phyloP scores from a whole-genome alignment of 2,329 filamentous ascomycete genomes.

The Colletotrichum sojae region DNA sequence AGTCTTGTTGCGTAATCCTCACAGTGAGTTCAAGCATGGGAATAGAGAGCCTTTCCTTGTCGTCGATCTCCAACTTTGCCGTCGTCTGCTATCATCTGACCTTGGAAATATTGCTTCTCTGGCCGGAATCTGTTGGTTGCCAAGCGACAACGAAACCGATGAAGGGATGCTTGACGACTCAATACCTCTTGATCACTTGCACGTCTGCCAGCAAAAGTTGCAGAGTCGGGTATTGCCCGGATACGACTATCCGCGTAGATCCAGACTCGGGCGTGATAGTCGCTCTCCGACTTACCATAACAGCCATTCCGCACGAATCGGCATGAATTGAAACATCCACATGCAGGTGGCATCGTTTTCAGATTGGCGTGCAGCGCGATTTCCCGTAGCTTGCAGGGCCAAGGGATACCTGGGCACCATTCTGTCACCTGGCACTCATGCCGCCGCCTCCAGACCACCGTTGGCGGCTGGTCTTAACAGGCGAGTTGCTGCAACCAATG shows the following conservation, averaged over 20 bases:
- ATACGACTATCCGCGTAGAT: neutral
- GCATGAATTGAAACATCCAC: no score
- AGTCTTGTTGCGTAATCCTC: slow-evolving; percentile 12
- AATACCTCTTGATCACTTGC: no score
- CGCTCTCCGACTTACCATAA: neutral
- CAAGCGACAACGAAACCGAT: neutral
- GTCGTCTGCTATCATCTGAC: slow-evolving; percentile 11
- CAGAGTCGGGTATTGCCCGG: no score
- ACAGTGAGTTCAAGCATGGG: neutral
- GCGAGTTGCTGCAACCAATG: neutral
- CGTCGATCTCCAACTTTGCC: slow-evolving; percentile 26
- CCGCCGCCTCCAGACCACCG: neutral
- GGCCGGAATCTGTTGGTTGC: neutral
- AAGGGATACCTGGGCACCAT: slow-evolving; percentile 1
- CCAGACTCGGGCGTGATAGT: neutral
- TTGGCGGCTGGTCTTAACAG: neutral
- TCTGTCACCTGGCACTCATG: slow-evolving; percentile 6
- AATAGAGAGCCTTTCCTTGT: slow-evolving; percentile 16
- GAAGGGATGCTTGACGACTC: no score
- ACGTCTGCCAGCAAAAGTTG: no score
- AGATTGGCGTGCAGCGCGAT: slow-evolving; percentile 2
- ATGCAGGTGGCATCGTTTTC: neutral
- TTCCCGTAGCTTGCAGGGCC: slow-evolving; percentile 12
- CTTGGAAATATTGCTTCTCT: neutral
- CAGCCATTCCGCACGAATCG: neutral